Base-by-base conservation (phyloP, 2,329 filamentous ascomycete genomes). In the Malbranchea zuffiana region DNA sequence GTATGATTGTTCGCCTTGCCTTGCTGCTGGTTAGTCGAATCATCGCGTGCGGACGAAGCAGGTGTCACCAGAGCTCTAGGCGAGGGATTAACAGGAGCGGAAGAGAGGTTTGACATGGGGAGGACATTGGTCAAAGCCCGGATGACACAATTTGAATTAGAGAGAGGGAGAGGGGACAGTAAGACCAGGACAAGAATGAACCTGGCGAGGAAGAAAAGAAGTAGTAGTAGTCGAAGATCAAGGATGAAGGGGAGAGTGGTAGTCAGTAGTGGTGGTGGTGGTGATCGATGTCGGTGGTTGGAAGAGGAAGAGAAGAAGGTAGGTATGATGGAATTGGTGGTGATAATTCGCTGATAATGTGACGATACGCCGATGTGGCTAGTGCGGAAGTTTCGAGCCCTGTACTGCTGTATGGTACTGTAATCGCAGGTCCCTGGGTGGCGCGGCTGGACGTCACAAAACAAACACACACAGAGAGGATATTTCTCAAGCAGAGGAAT, bases 41-140 rank as follows among this genome's bases (percentile, higher is more conserved):
- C 54, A 59, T 56, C 47, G 50, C 56, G 55, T 50, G 52, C 50
- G 49, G 53, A 52, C 24, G 54, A 39, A 50, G 54, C 59, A 60
- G 60, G 57, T 61, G 63, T 65, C 59, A 66, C 60, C 62, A 61
- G 52, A 51, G 59, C 50, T 52, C 50, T 49, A 52, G 59, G 53
- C 51, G 55, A 52, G 54, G 56, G 51, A 49, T 60, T 48, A 54
- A 57, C 57, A 49, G 57, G 48, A 53, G 56, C 61, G 53, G 60
- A 56, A 56, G 58, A 54, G 57, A 58, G 56, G 40, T 54, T 64
- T 62, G 65, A 68, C 65, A 68, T 68, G 65, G 57, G 57, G 59
- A 61, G 57, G 54, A 66, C 65, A 68, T 68, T 64, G 61, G 63
- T 62, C 55, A 59, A 50, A 50, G 43, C 31, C 13, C 12, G 16